phyloP scores from a whole-genome alignment of 139 green algal species.

The Micromonas pusilla region DNA sequence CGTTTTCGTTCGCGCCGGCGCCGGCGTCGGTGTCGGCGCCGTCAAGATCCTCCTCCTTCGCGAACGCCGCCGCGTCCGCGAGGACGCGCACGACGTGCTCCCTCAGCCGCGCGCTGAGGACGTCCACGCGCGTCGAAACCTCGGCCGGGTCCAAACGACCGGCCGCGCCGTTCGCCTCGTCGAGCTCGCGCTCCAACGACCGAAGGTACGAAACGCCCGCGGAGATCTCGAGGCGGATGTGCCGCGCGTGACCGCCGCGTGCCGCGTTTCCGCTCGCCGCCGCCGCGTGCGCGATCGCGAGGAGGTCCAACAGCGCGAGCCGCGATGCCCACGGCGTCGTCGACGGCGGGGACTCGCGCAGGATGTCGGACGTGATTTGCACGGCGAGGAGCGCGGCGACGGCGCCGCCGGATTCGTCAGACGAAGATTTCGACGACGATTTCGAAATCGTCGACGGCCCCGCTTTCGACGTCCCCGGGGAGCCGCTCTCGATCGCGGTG shows the following conservation, averaged over 20 bases:
- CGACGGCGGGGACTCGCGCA: not conserved
- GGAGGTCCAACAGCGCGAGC: not conserved
- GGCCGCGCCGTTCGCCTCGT: not conserved
- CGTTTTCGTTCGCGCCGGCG: not conserved
- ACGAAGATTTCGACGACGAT: not conserved
- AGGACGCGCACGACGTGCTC: too few species aligned
- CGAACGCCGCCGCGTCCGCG: too few species aligned
- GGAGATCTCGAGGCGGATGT: too few species aligned
- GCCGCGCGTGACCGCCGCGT: too few species aligned
- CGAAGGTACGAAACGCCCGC: not conserved
- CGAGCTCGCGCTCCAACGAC: not conserved
- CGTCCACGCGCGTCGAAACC: too few species aligned
- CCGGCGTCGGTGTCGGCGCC: too few species aligned
- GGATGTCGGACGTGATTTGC: not conserved
- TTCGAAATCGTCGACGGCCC: too few species aligned
- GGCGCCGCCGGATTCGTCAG: not conserved
- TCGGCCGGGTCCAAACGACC: too few species aligned
- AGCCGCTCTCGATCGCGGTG: not conserved
- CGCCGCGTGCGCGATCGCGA: not conserved
- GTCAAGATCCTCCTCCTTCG: not conserved
- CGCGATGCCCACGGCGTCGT: not conserved
- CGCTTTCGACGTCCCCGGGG: not conserved
- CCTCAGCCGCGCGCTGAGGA: too few species aligned
- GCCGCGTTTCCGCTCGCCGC: too few species aligned
- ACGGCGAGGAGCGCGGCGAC: not conserved